Evolutionary conservation across 2,329 filamentous ascomycete genomes (phyloP), one percentile per base, ranked within the genome.

Genomic region (Zymoseptoria pseudotritici): DNA sequence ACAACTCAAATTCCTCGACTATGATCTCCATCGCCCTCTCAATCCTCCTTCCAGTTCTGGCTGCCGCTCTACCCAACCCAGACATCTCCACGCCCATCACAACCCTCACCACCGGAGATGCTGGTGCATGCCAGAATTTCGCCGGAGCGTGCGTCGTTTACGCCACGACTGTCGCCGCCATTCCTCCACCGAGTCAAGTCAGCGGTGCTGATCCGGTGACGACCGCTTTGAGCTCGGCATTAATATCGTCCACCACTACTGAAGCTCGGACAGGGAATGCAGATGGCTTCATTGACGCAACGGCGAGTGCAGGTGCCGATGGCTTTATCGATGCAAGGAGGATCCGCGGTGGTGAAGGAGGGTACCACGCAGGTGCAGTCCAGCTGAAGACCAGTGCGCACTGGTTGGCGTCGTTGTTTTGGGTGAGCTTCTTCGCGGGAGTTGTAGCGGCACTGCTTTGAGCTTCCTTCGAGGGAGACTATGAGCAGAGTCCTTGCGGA

Each of bases 121-220:
- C 29, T 9, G 59, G 57, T 7, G 63, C 63, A n/a, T 65, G 63
- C 55, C 56, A 59, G 24, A 54, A 58, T 17, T 63, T 58, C 56
- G 56, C 42, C 10, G 63, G 64, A 53, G 64, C 64, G 17, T 66
- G 64, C 54, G 61, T 66, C 1, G 63, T 65, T 3, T 66, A 66
- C 31, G 62, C 22, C 22, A 24, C 22, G 22, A 24, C 22, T 24
- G 22, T 24, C 22, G 22, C 26, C 1, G 26, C 26, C 7, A 9
- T 29, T 8, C 7, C 8, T 29, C 26, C 26, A 9, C 26, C 26
- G 8, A 29, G 1, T 9, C 26, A 9, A 7, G 26, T 29, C 26
- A 29, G 53, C 26, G 54, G 46, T 26, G 55, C 54, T 10, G 49
- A 36, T 53, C 55, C 24, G 7, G 24, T 26, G 7, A 54, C 46